Evolutionary conservation across 169 alveolate species (phyloP), one percentile per base, ranked within the genome.

Genomic region (Cryptosporidium sp.): DNA sequence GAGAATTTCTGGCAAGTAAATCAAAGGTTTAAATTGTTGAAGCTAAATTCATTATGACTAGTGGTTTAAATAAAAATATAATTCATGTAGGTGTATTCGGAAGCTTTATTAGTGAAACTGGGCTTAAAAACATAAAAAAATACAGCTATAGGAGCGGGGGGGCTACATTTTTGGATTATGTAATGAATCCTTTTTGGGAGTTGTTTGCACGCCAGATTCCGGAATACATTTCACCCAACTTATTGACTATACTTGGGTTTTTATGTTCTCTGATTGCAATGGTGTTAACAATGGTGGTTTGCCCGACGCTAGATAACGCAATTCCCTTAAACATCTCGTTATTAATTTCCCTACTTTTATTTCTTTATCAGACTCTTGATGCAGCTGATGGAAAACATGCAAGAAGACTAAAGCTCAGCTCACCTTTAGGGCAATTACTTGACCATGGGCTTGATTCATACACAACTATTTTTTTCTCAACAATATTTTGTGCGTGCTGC

Each of bases 361-460:
- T 85, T 29, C 26, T 91, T 26, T 91, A 91, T 41, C 85, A 91
- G 23, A 93, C 89, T 16, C 26, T 93, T 21, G 95, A 93, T 71
- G 87, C 86, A 52, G 84, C 84, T 29, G 95, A 93, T 74, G 95
- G 95, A 37, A 86, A 91, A 45, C 94, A 86, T 41, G 94, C 95
- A 35, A 59, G 95, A 50, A 93, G 86, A 31, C 75, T 93, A 58
- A 89, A 87, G 2, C n/a, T 74, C 26, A 86, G 93, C 5, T 91
- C 94, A 0, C 89, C 94, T 14, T 71, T 93, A n/a, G 95, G 95
- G 26, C 91, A 86, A 45, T 48, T 93, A 48, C 65, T 93, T 26
- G 95, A 93, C 74, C 95, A 93, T 86, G 95, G 95, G 3, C 84
- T 86, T 74, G 95, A 93, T 69, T 80, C 89, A 21, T 80, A 61